Evolutionary conservation across 345 rosid genomes (phyloP).

Genomic region (Stellera chamaejasme): DNA sequence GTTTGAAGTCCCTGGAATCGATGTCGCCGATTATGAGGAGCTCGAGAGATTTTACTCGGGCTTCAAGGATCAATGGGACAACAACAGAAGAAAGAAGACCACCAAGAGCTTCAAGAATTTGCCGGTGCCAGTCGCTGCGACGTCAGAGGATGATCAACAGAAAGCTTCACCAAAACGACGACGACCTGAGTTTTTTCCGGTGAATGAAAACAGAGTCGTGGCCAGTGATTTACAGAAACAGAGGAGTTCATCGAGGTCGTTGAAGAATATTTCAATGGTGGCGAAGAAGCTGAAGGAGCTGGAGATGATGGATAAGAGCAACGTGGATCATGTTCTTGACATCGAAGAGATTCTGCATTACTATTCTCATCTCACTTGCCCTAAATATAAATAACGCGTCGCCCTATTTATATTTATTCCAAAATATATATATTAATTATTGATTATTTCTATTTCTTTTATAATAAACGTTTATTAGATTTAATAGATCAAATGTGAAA

Average conservation of each 20-base stretch:
- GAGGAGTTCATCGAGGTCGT: slow-evolving; percentile 14
- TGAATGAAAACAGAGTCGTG: slow-evolving; percentile 6
- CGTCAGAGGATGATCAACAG: slow-evolving; percentile 8
- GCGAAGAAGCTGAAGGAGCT: slow-evolving; percentile 54
- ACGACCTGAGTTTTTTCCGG: slow-evolving; percentile 18
- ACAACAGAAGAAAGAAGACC: slow-evolving; percentile 4
- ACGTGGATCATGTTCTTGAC: slow-evolving; percentile 56
- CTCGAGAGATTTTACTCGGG: slow-evolving; percentile 29
- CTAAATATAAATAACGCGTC: too few relatives aligned
- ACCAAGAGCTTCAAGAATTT: slow-evolving; percentile 15
- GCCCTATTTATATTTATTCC: too few relatives aligned
- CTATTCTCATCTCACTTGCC: slow-evolving; percentile 70
- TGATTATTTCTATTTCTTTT: too few relatives aligned
- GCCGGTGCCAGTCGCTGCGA: slow-evolving; percentile 1
- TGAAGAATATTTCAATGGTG: slow-evolving; percentile 26
- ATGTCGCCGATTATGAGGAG: slow-evolving; percentile 13
- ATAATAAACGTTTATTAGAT: too few relatives aligned
- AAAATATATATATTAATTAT: too few relatives aligned
- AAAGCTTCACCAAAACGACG: not conserved
- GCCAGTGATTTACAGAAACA: slow-evolving; percentile 11
- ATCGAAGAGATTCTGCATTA: slow-evolving; percentile 67
- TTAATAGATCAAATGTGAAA: too few relatives aligned
- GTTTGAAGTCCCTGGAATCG: slow-evolving; percentile 7
- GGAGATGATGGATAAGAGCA: slow-evolving; percentile 49
- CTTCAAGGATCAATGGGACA: slow-evolving; percentile 27